Percentiles rank a stretch among this genome's conserved stretches.
These are phyloP conservation scores for Ceratobasidium sp. DNA, from an alignment of 1,284 basidiomycete species.

Conservation along the genomic window DNA sequence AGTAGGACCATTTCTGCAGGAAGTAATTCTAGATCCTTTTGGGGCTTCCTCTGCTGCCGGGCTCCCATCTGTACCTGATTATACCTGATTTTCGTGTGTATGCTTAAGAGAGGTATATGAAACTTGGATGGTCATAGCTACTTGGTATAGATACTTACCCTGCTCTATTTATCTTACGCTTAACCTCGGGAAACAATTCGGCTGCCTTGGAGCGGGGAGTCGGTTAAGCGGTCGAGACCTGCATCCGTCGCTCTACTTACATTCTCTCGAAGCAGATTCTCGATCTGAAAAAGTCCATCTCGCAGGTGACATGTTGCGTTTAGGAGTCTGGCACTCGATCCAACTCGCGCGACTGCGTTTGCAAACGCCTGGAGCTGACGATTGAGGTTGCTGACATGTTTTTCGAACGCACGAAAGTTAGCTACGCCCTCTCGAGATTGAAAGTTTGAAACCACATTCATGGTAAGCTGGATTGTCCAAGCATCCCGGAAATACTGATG, in stretches of 20 bases:
- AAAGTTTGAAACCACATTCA: not conserved
- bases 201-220: not conserved
- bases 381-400: slow-evolving; percentile 1
- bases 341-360: slow-evolving; percentile 39
- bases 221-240: no score
- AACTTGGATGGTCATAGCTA: not conserved
- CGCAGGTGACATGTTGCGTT: no score
- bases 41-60: slow-evolving; percentile 9
- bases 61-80: slow-evolving; percentile 7
- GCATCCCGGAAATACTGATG: no score
- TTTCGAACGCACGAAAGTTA: slow-evolving; percentile 1
- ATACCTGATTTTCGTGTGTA: not conserved
- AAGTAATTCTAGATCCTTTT: not conserved
- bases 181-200: no score
- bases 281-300: slow-evolving; percentile 38
- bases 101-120: no score
- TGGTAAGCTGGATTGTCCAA: no score
- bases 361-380: slow-evolving; percentile 38
- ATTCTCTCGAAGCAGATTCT: slow-evolving; percentile 41
- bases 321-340: slow-evolving; percentile 37
- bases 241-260: not conserved
- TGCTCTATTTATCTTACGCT: not conserved
- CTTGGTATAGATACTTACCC: not conserved
- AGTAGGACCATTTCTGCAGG: not conserved
- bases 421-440: slow-evolving; percentile 10